phyloP scores from a whole-genome alignment of 495 filamentous ascomycete species.

The Schizothecium vesticola region DNA sequence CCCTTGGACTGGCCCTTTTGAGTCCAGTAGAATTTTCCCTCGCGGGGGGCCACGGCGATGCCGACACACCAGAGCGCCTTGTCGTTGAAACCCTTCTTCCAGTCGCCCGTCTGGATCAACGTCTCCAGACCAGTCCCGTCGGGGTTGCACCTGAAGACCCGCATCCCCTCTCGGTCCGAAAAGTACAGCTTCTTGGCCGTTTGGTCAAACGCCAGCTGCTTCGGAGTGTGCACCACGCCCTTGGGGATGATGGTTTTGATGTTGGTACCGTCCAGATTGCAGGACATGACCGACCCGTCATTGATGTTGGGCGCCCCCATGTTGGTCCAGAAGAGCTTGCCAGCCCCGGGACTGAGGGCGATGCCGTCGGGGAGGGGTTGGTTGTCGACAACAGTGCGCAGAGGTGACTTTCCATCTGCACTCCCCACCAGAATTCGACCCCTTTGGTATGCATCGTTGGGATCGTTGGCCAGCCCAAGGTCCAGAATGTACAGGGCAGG shows the following conservation, averaged over 20 bases:
- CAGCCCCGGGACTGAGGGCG: constrained; percentile 29
- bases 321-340: constrained; percentile 50
- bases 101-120: constrained; percentile 34
- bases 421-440: constrained; percentile 27
- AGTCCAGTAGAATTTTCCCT: constrained; percentile 50
- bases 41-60: constrained; percentile 35
- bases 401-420: constrained; percentile 19
- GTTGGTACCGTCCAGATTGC: constrained; percentile 40
- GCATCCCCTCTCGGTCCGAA: constrained; percentile 51
- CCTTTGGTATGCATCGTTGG: constrained; percentile 8
- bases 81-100: constrained; percentile 21
- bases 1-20: constrained; percentile 51
- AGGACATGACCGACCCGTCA: constrained; percentile 43
- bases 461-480: constrained; percentile 17
- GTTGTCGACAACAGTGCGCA: constrained; percentile 16
- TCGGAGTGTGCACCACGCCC: constrained; percentile 47
- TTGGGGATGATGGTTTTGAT: constrained; percentile 28
- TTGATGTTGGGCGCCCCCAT: constrained; percentile 33
- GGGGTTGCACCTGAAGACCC: constrained; percentile 41
- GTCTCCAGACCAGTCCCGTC: constrained; percentile 44
- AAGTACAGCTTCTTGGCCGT: constrained; percentile 40
- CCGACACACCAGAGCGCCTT: constrained; percentile 50
- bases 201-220: constrained; percentile 41
- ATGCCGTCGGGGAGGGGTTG: constrained; percentile 46
- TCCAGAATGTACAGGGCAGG: constrained; percentile 25